These are phyloP conservation scores for Bruguiera hainesii DNA, from an alignment of 441 rosid genomes.

Conservation along the genomic window DNA sequence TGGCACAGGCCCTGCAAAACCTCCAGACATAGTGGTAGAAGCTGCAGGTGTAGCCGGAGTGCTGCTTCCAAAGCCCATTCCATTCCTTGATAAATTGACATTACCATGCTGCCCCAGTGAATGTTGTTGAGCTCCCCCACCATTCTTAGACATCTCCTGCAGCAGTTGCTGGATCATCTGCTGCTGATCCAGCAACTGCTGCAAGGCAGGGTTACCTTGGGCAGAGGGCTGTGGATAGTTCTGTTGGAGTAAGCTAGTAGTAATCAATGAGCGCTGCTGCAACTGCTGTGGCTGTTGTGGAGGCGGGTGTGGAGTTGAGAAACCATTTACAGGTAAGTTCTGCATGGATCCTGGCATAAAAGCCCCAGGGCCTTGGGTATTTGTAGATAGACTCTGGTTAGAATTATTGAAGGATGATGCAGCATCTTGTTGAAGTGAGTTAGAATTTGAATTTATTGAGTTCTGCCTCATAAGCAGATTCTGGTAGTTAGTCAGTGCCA, in stretches of 20 bases:
- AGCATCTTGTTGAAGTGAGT: constrained; percentile 57
- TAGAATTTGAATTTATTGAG: constrained; percentile 64
- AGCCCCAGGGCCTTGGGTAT: constrained; percentile 46
- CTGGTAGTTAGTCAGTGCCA: constrained; percentile 76
- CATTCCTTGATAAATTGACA: constrained; percentile 42
- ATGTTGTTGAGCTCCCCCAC: constrained; percentile 46
- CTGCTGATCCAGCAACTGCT: constrained; percentile 48
- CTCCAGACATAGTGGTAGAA: constrained; percentile 43
- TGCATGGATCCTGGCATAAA: constrained; percentile 52
- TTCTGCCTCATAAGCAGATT: constrained; percentile 76
- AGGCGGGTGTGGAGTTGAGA: constrained; percentile 45
- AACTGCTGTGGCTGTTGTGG: constrained; percentile 48
- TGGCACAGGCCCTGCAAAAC: constrained; percentile 41
- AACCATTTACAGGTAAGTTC: constrained; percentile 51
- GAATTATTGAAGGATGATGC: constrained; percentile 51
- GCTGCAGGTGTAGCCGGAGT: constrained; percentile 34
- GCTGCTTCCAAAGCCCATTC: constrained; percentile 44
- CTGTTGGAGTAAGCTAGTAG: constrained; percentile 50
- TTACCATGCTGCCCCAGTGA: constrained; percentile 41
- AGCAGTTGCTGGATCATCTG: constrained; percentile 81
- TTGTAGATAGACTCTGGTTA: constrained; percentile 51
- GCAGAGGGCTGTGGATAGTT: constrained; percentile 45
- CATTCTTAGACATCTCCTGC: constrained; percentile 68
- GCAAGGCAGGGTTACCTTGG: constrained; percentile 59
- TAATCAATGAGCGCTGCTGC: constrained; percentile 41